Evolutionary conservation across 2,329 filamentous ascomycete species (phyloP).

Genomic region (Drechslerella stenobrocha): DNA sequence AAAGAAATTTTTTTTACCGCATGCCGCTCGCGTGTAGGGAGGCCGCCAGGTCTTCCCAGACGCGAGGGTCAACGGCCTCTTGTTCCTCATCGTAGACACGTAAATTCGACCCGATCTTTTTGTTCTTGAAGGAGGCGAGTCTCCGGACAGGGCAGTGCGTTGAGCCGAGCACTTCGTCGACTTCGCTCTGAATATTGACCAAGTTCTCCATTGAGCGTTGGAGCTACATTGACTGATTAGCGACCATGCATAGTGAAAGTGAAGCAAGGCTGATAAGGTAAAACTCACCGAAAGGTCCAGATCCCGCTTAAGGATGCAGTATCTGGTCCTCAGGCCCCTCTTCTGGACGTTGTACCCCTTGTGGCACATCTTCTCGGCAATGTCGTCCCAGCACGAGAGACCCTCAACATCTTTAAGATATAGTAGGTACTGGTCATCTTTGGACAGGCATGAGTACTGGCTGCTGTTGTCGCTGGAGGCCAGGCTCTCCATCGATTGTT

Average conservation of each 20-base stretch:
- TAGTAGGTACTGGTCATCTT: constrained; percentile 45
- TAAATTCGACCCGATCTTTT: constrained; percentile 44
- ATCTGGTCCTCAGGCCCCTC: constrained; percentile 40
- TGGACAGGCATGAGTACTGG: constrained; percentile 43
- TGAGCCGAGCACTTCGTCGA: constrained; percentile 46
- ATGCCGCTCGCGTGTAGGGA: constrained; percentile 43
- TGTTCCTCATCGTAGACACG: constrained; percentile 45
- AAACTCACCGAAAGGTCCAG: constrained; percentile 35
- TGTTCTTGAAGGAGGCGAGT: constrained; percentile 46
- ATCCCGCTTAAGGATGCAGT: constrained; percentile 46
- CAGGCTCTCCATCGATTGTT: constrained; percentile 46
- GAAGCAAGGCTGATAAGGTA: background rate
- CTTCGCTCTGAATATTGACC: constrained; percentile 41
- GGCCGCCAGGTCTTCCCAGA: constrained; percentile 44
- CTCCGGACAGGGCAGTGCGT: constrained; percentile 40
- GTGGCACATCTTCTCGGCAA: constrained; percentile 37
- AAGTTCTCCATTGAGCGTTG: constrained; percentile 43
- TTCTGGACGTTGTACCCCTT: constrained; percentile 35
- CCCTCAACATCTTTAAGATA: constrained; percentile 45
- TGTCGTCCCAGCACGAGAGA: constrained; percentile 41
- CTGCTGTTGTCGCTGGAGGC: constrained; percentile 45
- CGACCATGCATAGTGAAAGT: too few relatives aligned
- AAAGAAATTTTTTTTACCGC: constrained; percentile 15
- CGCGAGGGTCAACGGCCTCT: constrained; percentile 39
- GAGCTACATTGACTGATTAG: constrained; percentile 12